Evolutionary conservation across 2,329 filamentous ascomycete species (phyloP).

Genomic region (Bretziella fagacearum): DNA sequence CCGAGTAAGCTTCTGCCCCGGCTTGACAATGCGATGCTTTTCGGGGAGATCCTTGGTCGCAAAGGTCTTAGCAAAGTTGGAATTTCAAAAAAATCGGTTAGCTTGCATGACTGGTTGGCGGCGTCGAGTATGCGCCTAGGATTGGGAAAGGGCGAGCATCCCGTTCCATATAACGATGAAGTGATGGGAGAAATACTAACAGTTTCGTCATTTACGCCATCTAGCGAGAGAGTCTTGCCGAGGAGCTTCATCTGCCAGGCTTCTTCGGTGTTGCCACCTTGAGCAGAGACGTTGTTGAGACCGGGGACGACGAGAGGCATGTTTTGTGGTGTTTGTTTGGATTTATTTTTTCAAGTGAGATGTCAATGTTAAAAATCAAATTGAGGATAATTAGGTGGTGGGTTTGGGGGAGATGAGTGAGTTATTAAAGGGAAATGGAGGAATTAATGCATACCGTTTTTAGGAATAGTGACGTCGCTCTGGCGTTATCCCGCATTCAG

Average conservation of each 20-base stretch:
- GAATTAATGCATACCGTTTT: too few species aligned
- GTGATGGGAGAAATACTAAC: slow-evolving; percentile 24
- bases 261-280: slow-evolving; percentile 29
- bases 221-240: slow-evolving; percentile 43
- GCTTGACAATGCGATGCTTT: slow-evolving; percentile 37
- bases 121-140: too few species aligned
- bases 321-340: slow-evolving; percentile 14
- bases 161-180: neutral
- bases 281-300: slow-evolving; percentile 27
- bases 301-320: slow-evolving; percentile 52
- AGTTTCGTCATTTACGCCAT: slow-evolving; percentile 28
- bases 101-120: slow-evolving; percentile 11
- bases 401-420: too few species aligned
- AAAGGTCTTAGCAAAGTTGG: slow-evolving; percentile 31
- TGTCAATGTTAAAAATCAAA: too few species aligned
- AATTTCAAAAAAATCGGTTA: neutral
- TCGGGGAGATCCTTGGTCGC: slow-evolving; percentile 43
- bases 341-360: too few species aligned
- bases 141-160: too few species aligned
- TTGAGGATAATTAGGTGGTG: too few species aligned
- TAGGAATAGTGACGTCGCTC: neutral
- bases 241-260: slow-evolving; percentile 46
- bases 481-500: neutral
- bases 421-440: too few species aligned
- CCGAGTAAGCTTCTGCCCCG: slow-evolving; percentile 40